Evolutionary conservation across 1,284 basidiomycete genomes (phyloP).

Genomic region (Irpex lacteus): DNA sequence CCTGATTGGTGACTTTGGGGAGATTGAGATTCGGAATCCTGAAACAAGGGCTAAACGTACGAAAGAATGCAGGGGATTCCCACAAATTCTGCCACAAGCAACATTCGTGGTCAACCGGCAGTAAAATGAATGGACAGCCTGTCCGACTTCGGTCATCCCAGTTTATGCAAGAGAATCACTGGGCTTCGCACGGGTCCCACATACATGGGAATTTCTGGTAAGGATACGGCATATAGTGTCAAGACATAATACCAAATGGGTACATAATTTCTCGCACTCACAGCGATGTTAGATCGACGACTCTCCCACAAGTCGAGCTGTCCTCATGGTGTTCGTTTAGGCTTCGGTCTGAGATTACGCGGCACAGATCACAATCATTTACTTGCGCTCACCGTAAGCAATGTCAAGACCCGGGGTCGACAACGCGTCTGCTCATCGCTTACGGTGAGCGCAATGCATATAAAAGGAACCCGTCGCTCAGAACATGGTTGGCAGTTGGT

Average conservation of each 20-base stretch:
- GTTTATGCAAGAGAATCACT: neutral
- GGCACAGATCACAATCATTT: neutral
- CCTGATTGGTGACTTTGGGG: neutral
- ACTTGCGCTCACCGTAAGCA: neutral
- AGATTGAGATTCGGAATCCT: conserved; percentile 3
- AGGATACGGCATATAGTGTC: neutral
- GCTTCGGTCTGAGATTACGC: neutral
- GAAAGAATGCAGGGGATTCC: conserved; percentile 8
- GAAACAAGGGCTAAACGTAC: conserved; percentile 4
- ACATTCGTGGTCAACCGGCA: conserved; percentile 10
- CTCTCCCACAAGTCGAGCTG: neutral
- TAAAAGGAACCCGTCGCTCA: too few relatives aligned
- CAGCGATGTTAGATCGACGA: neutral
- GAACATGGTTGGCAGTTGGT: neutral
- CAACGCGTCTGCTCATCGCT: neutral
- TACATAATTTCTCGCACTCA: neutral
- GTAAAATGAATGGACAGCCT: neutral
- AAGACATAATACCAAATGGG: neutral
- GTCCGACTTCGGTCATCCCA: neutral
- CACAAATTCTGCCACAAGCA: conserved; percentile 5
- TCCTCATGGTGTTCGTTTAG: neutral
- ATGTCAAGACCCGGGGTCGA: neutral
- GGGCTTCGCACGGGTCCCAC: neutral
- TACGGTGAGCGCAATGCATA: neutral
- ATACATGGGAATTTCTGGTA: neutral